These are phyloP conservation scores for Trichoderma aggressivum DNA, from an alignment of 2,329 filamentous ascomycete species.

Conservation along the genomic window DNA sequence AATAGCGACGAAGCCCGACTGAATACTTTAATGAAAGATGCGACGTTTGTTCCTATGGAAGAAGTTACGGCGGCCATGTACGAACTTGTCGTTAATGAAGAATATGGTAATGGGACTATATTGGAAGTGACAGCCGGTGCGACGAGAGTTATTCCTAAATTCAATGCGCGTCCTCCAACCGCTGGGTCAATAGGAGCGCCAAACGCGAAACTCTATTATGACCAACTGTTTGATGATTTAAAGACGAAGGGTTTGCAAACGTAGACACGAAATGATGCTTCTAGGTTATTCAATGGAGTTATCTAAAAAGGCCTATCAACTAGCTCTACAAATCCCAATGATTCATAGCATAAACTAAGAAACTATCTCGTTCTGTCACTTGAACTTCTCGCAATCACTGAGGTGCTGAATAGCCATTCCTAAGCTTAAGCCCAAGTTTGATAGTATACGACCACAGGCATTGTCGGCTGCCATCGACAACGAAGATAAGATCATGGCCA, in stretches of 20 bases:
- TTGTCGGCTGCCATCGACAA: not conserved
- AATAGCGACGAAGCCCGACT: not conserved
- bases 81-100: not conserved
- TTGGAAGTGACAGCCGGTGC: conserved; percentile 4
- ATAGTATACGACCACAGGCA: not conserved
- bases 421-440: not conserved
- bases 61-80: not conserved
- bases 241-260: not conserved
- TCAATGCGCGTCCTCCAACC: conserved; percentile 7
- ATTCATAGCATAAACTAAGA: not conserved
- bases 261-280: not conserved
- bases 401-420: no score
- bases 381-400: no score
- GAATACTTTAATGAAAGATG: not conserved
- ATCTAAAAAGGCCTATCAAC: not conserved
- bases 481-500: not conserved
- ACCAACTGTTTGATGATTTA: not conserved
- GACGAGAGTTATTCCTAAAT: conserved; percentile 16
- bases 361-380: not conserved
- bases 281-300: not conserved
- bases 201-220: not conserved
- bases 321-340: not conserved
- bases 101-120: not conserved
- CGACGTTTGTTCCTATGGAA: not conserved
- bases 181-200: not conserved